These are phyloP conservation scores for Geotrichum restrictum DNA, from an alignment of 1,139 yeast genomes.

Conservation along the genomic window DNA sequence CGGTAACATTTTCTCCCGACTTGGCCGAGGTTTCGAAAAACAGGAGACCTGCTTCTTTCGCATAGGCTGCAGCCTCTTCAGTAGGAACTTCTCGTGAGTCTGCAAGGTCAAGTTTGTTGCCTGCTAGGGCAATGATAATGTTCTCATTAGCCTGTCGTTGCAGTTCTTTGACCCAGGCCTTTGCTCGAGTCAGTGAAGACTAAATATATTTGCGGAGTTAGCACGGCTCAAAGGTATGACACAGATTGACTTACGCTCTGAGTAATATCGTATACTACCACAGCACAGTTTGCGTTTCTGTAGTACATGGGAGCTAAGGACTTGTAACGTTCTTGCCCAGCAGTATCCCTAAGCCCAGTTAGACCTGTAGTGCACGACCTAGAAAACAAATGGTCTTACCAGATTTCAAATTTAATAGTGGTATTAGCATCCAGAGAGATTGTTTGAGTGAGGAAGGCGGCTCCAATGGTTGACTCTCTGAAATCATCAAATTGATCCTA, in stretches of 20 bases:
- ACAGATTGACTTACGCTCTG: conserved; percentile 40
- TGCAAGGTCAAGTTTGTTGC: conserved; percentile 69
- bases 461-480: conserved; percentile 94
- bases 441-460: conserved; percentile 92
- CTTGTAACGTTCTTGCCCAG: conserved; percentile 90
- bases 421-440: conserved; percentile 59
- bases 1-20: conserved; percentile 76
- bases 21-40: conserved; percentile 95
- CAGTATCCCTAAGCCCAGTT: conserved; percentile 66
- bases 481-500: conserved; percentile 84
- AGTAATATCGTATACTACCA: conserved; percentile 74
- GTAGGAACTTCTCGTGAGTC: conserved; percentile 51
- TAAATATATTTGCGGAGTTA: conserved; percentile 4
- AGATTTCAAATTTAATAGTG: conserved; percentile 46
- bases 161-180: conserved; percentile 92
- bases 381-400: conserved; percentile 32
- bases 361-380: background rate
- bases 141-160: conserved; percentile 84
- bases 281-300: conserved; percentile 81
- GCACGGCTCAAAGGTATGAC: background rate
- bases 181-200: conserved; percentile 76
- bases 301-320: conserved; percentile 88
- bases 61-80: conserved; percentile 54
- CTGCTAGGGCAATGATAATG: conserved; percentile 81
- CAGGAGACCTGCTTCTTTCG: conserved; percentile 69